These are phyloP conservation scores for Penicillium canariense DNA, from an alignment of 495 filamentous ascomycete genomes.

Conservation along the genomic window DNA sequence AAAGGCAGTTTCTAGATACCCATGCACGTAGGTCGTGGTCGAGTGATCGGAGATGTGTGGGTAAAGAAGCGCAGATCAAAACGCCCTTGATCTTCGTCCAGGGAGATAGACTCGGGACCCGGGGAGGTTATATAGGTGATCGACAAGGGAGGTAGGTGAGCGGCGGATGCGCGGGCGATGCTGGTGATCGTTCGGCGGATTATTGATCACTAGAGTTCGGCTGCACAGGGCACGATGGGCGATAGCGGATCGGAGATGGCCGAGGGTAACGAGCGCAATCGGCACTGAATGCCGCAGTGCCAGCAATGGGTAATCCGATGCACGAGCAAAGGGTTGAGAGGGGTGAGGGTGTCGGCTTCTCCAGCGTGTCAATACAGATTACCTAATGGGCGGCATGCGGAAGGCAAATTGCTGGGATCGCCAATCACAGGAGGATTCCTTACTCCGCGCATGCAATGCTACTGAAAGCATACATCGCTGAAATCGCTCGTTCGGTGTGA, in stretches of 20 bases:
- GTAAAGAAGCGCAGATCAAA: constrained; percentile 19
- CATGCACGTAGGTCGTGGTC: constrained; percentile 18
- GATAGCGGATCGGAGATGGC: constrained; percentile 3
- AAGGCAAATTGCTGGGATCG: neutral
- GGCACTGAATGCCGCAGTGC: constrained; percentile 53
- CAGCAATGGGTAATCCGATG: constrained; percentile 10
- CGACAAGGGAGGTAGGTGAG: neutral
- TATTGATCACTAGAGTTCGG: neutral
- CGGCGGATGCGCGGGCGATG: neutral
- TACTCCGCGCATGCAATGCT: neutral
- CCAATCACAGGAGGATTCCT: neutral
- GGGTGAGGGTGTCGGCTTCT: constrained; percentile 4
- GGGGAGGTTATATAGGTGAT: constrained; percentile 3
- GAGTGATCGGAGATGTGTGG: constrained; percentile 4
- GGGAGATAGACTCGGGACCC: neutral
- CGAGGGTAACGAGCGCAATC: constrained; percentile 55
- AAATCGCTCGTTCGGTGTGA: too few species aligned
- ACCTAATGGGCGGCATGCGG: constrained; percentile 11
- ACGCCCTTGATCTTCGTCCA: constrained; percentile 6
- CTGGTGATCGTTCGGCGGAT: neutral
- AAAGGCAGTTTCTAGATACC: constrained; percentile 13
- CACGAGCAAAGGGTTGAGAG: constrained; percentile 2
- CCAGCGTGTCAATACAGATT: constrained; percentile 21
- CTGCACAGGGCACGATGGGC: neutral
- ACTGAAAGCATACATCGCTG: neutral